These are phyloP conservation scores for Nemophila menziesii DNA, from an alignment of 257 asterid species.

Conservation along the genomic window DNA sequence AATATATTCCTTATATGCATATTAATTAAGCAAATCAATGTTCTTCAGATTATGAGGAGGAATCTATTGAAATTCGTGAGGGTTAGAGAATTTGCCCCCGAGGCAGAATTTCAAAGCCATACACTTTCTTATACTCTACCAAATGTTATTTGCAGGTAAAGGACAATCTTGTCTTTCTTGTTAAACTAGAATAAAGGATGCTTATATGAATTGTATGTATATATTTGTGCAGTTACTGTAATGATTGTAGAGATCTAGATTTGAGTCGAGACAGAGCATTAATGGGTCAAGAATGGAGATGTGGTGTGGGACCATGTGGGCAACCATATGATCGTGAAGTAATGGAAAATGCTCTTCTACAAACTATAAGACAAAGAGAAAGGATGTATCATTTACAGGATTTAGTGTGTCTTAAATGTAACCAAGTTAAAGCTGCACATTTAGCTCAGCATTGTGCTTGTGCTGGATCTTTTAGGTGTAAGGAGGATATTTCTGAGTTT, in stretches of 20 bases:
- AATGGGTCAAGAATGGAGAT: conserved; percentile 63
- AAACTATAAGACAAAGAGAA: conserved; percentile 78
- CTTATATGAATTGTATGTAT: background rate
- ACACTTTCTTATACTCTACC: conserved; percentile 52
- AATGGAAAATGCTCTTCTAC: conserved; percentile 77
- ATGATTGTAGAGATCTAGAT: conserved; percentile 85
- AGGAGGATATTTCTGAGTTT: conserved; percentile 51
- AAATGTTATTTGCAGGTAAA: conserved; percentile 88
- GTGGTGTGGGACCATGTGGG: conserved; percentile 68
- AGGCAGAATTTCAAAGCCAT: conserved; percentile 58
- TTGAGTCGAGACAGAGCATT: conserved; percentile 54
- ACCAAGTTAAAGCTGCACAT: conserved; percentile 78
- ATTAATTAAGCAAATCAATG: background rate
- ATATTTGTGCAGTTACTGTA: conserved; percentile 64
- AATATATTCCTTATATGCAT: conserved; percentile 9
- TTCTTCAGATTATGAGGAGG: conserved; percentile 81
- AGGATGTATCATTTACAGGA: conserved; percentile 84
- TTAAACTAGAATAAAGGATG: background rate
- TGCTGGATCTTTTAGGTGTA: conserved; percentile 82
- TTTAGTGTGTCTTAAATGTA: conserved; percentile 80
- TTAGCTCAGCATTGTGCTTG: conserved; percentile 71
- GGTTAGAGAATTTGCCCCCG: conserved; percentile 87
- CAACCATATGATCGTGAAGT: conserved; percentile 80
- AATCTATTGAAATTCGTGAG: conserved; percentile 75
- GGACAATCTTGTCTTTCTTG: background rate